These are phyloP conservation scores for Podila clonocystis DNA, from an alignment of 192 early-diverging fungal genomes.

Conservation along the genomic window DNA sequence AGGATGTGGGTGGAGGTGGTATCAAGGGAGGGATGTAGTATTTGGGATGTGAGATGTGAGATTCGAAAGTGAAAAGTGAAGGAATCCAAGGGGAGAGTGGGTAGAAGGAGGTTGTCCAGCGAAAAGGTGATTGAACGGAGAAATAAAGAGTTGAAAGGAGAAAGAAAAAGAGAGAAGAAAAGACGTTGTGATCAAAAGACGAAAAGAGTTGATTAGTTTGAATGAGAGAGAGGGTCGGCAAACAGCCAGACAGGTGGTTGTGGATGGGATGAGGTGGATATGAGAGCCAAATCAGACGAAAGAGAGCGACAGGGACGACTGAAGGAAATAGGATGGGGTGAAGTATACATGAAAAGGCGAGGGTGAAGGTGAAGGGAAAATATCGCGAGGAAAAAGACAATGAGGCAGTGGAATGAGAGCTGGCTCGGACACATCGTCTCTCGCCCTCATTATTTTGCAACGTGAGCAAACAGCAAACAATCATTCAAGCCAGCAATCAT, in stretches of 20 bases:
- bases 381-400: too few species aligned
- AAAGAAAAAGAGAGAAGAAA: neutral
- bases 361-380: neutral
- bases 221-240: neutral
- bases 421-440: too few species aligned
- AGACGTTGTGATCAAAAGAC: neutral
- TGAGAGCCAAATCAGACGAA: neutral
- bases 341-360: neutral
- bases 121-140: neutral
- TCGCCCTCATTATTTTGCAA: too few species aligned
- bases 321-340: neutral
- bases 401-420: too few species aligned
- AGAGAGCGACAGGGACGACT: too few species aligned
- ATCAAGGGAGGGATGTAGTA: neutral
- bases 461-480: too few species aligned
- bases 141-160: neutral
- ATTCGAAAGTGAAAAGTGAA: neutral
- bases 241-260: neutral
- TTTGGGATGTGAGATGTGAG: neutral
- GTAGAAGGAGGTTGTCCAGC: neutral
- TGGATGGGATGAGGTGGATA: neutral
- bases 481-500: too few species aligned
- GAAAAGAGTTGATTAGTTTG: neutral
- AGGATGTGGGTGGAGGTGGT: neutral
- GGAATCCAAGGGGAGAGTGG: neutral